Base-by-base conservation (phyloP, 2,329 filamentous ascomycete species). In the Beauveria asiatica region DNA sequence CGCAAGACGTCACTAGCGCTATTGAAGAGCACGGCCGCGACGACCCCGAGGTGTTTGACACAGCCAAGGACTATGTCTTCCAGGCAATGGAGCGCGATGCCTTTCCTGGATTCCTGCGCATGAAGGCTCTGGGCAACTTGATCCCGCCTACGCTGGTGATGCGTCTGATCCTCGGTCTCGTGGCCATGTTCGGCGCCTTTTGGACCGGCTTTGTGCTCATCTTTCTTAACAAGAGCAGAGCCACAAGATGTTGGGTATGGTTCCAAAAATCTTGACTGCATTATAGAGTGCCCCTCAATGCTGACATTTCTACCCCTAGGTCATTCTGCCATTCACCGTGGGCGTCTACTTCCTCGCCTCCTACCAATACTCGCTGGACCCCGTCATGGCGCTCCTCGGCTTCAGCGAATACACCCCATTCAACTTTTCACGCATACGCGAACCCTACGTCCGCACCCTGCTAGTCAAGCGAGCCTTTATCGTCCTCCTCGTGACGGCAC, bases 31-130 rank as follows among this genome's bases (percentile, higher is more conserved):
- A 91, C 65, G 90, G 91, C 50, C 86, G 94, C 67, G 94, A 97
- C 68, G 94, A 99, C 70, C 94, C 94, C 0, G 94, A 99, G 73
- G 89, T 99, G 13, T 99, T 99, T 68, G 94, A 97, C 71, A 86
- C 90, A 21, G 94, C 94, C 59, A 99, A 99, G 78, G 94, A 99
- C 76, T 99, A 97, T 72, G 94, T 97, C 64, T 99, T 97, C 74
- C 95, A 99, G 75, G 95, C 95, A 39, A 99, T 99, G 94, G 95
- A 99, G 76, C 85, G 95, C 60, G 94, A 99, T 76, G 94, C 95
- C n/a, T 99, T 96, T 72, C 94, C 95, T 0, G 93, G 93, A 1
- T 99, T 99, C 75, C 80, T 99, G 62, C 84, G 93, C 70, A 90
- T 91, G 76, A 97, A 97, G 76, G 94, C 94, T 3, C 80, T 99